These are phyloP conservation scores for Aureobasidium sp. DNA, from an alignment of 2,329 filamentous ascomycete species.

Conservation along the genomic window DNA sequence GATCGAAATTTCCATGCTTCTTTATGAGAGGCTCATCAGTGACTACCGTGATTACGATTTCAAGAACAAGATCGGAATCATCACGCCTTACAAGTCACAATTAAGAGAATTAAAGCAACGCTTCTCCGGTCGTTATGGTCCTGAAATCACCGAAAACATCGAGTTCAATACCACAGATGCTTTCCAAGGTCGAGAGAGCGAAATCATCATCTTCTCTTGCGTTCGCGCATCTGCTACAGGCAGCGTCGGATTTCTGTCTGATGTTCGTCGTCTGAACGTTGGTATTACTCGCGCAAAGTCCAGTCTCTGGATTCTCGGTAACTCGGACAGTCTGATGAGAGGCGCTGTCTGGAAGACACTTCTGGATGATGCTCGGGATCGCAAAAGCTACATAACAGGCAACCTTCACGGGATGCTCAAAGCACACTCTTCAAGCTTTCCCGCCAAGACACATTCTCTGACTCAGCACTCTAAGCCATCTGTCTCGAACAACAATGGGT, in stretches of 20 bases:
- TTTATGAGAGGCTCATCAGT: conserved; percentile 69
- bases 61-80: conserved; percentile 83
- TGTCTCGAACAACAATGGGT: not conserved
- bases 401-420: conserved; percentile 48
- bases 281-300: conserved; percentile 94
- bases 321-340: conserved; percentile 75
- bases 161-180: conserved; percentile 99
- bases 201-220: conserved; percentile 98
- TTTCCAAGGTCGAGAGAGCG: conserved; percentile 92
- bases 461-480: conserved; percentile 16
- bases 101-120: conserved; percentile 67
- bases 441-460: conserved; percentile 16
- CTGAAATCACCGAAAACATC: conserved; percentile 64
- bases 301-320: conserved; percentile 91
- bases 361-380: conserved; percentile 67
- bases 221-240: conserved; percentile 85
- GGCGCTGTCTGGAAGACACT: conserved; percentile 87
- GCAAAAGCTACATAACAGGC: conserved; percentile 69
- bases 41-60: conserved; percentile 65
- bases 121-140: conserved; percentile 66
- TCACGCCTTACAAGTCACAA: conserved; percentile 96
- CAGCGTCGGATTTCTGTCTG: conserved; percentile 97
- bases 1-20: conserved; percentile 72
- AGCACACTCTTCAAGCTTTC: conserved; percentile 39
- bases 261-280: conserved; percentile 99